phyloP scores from a whole-genome alignment of 2,329 filamentous ascomycete genomes.

The Dendryphion nanum region DNA sequence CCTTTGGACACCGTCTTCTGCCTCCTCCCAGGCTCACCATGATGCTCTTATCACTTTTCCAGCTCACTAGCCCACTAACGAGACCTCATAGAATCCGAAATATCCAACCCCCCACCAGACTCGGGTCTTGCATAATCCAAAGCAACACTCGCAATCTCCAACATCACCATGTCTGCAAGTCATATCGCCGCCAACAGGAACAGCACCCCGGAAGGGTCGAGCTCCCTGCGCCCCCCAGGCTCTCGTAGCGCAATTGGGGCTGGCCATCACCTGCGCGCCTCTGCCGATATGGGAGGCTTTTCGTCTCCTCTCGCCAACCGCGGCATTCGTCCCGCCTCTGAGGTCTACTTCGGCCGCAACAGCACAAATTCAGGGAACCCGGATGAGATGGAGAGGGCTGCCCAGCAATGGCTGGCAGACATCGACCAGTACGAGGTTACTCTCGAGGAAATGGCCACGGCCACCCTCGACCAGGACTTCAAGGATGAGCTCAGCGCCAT shows the following conservation, averaged over 20 bases:
- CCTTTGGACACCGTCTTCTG: neutral
- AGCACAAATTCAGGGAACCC: constrained; percentile 62
- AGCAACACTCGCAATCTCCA: constrained; percentile 1
- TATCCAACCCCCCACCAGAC: constrained; percentile 15
- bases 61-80: no score
- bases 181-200: constrained; percentile 73
- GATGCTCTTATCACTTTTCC: neutral
- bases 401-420: constrained; percentile 98
- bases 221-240: constrained; percentile 76
- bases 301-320: constrained; percentile 69
- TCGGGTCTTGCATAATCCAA: no score
- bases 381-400: constrained; percentile 91
- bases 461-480: constrained; percentile 98
- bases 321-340: constrained; percentile 86
- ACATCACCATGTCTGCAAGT: constrained; percentile 44
- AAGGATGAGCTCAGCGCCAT: constrained; percentile 99
- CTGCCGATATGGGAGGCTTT: constrained; percentile 91
- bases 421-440: constrained; percentile 99
- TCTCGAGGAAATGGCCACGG: constrained; percentile 96
- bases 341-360: constrained; percentile 83
- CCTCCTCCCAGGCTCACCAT: constrained; percentile 1
- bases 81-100: constrained; percentile 10
- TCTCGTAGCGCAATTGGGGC: constrained; percentile 69
- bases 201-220: constrained; percentile 90
- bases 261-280: constrained; percentile 85